These are phyloP conservation scores for Pinus taeda DNA, from an alignment of 75 land plant genomes.

Conservation along the genomic window DNA sequence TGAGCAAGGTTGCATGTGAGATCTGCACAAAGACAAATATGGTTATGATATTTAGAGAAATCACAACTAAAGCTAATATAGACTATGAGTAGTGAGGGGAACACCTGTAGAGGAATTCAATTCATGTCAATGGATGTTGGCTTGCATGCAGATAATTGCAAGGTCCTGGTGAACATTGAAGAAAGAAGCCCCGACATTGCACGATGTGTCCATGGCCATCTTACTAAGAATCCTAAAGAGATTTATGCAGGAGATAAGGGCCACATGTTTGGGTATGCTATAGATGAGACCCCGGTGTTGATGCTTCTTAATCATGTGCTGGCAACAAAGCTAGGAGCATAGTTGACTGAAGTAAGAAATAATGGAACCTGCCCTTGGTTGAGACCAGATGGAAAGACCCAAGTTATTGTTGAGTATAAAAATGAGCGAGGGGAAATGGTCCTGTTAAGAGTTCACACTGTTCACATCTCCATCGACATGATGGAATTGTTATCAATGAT, in stretches of 20 bases:
- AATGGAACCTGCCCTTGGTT: slow-evolving; percentile 69
- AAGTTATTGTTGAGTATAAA: slow-evolving; percentile 61
- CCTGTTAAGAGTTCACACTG: slow-evolving; percentile 58
- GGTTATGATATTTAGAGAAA: slow-evolving; percentile 56
- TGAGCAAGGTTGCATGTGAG: slow-evolving; percentile 55
- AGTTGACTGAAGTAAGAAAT: slow-evolving; percentile 64
- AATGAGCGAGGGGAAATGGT: slow-evolving; percentile 64
- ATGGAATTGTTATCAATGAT: slow-evolving; percentile 70
- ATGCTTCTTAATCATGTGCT: too few relatives aligned
- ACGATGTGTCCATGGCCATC: slow-evolving; percentile 66
- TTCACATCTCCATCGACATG: slow-evolving; percentile 73
- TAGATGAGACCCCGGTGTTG: too few relatives aligned
- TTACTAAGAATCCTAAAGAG: slow-evolving; percentile 67
- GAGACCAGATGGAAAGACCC: slow-evolving; percentile 65
- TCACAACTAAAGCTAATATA: slow-evolving; percentile 44
- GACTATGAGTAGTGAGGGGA: slow-evolving; percentile 45
- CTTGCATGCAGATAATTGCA: slow-evolving; percentile 61
- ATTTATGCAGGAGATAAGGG: slow-evolving; percentile 74
- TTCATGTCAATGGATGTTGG: slow-evolving; percentile 59
- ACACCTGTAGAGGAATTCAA: slow-evolving; percentile 48
- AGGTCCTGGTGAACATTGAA: slow-evolving; percentile 61
- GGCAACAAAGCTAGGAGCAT: slow-evolving; percentile 23
- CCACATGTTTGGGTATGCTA: slow-evolving; percentile 42
- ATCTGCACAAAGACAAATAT: slow-evolving; percentile 52
- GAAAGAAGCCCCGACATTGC: slow-evolving; percentile 71